phyloP scores from a whole-genome alignment of 2,329 filamentous ascomycete species.

The Apiospora hydei region DNA sequence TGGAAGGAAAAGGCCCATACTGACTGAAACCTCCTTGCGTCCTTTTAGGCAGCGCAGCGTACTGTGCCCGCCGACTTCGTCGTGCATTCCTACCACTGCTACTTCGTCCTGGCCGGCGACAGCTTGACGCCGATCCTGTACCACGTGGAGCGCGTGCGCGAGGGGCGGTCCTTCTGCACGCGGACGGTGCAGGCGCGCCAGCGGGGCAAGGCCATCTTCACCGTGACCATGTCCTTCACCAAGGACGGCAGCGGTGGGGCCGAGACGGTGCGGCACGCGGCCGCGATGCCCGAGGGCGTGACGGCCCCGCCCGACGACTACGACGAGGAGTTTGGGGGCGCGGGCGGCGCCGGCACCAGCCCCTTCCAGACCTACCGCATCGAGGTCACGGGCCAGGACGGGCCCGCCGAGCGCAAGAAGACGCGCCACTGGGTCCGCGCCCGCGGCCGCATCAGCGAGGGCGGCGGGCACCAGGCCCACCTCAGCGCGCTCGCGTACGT shows the following conservation, averaged over 20 bases:
- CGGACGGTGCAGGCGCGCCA: slow-evolving; percentile 96
- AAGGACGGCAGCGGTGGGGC: slow-evolving; percentile 64
- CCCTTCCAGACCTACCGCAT: slow-evolving; percentile 57
- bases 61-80: slow-evolving; percentile 84
- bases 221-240: slow-evolving; percentile 90
- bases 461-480: slow-evolving; percentile 81
- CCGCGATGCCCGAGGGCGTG: slow-evolving; percentile 59
- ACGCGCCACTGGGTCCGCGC: slow-evolving; percentile 79
- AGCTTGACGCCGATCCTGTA: slow-evolving; percentile 87
- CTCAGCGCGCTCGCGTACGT: slow-evolving; percentile 91
- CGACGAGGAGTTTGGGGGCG: slow-evolving; percentile 50
- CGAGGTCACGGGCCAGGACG: slow-evolving; percentile 48
- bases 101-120: slow-evolving; percentile 93
- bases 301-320: slow-evolving; percentile 50
- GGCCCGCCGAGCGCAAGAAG: slow-evolving; percentile 67
- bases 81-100: slow-evolving; percentile 98
- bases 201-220: slow-evolving; percentile 89
- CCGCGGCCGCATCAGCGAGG: slow-evolving; percentile 74
- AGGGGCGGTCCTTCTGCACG: slow-evolving; percentile 88
- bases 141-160: slow-evolving; percentile 91
- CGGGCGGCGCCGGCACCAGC: slow-evolving; percentile 41
- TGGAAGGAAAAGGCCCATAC: neutral
- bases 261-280: slow-evolving; percentile 69
- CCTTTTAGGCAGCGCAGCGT: slow-evolving; percentile 79
- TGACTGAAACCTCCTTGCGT: neutral